These are phyloP conservation scores for Penstemon eatonii DNA, from an alignment of 257 asterid genomes.

Conservation along the genomic window DNA sequence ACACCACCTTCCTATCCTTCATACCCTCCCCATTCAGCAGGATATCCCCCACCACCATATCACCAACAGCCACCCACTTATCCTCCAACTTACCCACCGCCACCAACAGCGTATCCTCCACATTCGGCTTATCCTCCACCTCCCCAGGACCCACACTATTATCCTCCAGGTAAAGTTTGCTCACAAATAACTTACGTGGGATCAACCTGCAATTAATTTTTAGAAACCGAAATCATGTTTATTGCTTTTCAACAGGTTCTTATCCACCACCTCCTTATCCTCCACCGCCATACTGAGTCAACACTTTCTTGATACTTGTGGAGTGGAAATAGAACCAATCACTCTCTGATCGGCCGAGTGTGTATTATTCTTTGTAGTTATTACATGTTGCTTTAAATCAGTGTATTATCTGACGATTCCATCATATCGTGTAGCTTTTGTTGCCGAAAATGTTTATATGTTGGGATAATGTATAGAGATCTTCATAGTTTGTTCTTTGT, in stretches of 20 bases:
- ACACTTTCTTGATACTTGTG: slow-evolving; percentile 1
- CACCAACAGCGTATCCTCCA: slow-evolving; percentile 22
- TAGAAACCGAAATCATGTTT: neutral
- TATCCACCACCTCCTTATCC: slow-evolving; percentile 48
- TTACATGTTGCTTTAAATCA: neutral
- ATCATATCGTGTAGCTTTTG: neutral
- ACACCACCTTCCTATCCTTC: slow-evolving; percentile 39
- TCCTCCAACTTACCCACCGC: slow-evolving; percentile 45
- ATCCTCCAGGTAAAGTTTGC: slow-evolving; percentile 44
- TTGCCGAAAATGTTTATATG: neutral
- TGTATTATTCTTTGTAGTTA: slow-evolving; percentile 24
- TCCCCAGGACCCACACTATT: slow-evolving; percentile 37
- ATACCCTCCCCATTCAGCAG: slow-evolving; percentile 37
- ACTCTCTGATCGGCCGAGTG: neutral
- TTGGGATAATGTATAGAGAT: neutral
- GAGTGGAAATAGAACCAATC: slow-evolving; percentile 5
- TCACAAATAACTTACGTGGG: neutral
- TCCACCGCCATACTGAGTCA: slow-evolving; percentile 39
- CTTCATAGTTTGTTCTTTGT: neutral
- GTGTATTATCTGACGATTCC: neutral
- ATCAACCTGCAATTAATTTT: neutral
- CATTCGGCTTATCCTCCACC: slow-evolving; percentile 47
- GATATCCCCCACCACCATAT: slow-evolving; percentile 49
- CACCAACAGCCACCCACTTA: slow-evolving; percentile 24
- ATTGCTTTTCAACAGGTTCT: slow-evolving; percentile 38